phyloP scores from a whole-genome alignment of 2,329 filamentous ascomycete genomes.

The Myriosclerotinia duriaeana region DNA sequence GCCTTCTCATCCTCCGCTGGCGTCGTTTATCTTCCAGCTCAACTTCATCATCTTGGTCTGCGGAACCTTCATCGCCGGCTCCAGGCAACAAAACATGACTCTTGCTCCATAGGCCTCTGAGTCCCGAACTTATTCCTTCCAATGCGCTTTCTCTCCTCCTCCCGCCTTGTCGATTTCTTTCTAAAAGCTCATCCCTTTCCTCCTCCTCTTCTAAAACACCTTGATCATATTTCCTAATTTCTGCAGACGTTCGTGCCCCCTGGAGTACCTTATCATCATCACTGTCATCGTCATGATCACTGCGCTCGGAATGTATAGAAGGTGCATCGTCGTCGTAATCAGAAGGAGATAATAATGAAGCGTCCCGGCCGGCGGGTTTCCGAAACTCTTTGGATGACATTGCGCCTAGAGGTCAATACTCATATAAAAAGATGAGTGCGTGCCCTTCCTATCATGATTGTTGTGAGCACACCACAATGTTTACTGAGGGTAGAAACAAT shows the following conservation, averaged over 20 bases:
- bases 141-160: slow-evolving; percentile 30
- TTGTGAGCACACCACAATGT: not conserved
- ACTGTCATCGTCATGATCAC: slow-evolving; percentile 73
- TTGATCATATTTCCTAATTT: slow-evolving; percentile 68
- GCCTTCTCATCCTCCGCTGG: slow-evolving; percentile 49
- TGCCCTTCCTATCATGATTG: slow-evolving; percentile 11
- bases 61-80: slow-evolving; percentile 33
- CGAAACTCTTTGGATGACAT: slow-evolving; percentile 23
- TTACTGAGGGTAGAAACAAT: not conserved
- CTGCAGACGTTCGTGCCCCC: slow-evolving; percentile 65
- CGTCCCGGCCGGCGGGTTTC: slow-evolving; percentile 26
- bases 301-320: slow-evolving; percentile 61
- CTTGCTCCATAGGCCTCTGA: slow-evolving; percentile 44
- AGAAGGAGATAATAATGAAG: slow-evolving; percentile 37
- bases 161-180: slow-evolving; percentile 47
- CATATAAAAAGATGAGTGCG: not conserved
- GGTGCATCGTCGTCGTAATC: slow-evolving; percentile 53
- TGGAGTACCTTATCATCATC: slow-evolving; percentile 70
- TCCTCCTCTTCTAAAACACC: slow-evolving; percentile 75
- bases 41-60: not conserved
- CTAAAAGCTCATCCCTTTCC: slow-evolving; percentile 62
- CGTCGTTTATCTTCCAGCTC: slow-evolving; percentile 44
- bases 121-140: slow-evolving; percentile 41
- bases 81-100: slow-evolving; percentile 37
- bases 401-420: not conserved